Evolutionary conservation across 1,139 yeast species (phyloP), one percentile per base, ranked within the genome.

Genomic region (Yamadazyma aaseri): DNA sequence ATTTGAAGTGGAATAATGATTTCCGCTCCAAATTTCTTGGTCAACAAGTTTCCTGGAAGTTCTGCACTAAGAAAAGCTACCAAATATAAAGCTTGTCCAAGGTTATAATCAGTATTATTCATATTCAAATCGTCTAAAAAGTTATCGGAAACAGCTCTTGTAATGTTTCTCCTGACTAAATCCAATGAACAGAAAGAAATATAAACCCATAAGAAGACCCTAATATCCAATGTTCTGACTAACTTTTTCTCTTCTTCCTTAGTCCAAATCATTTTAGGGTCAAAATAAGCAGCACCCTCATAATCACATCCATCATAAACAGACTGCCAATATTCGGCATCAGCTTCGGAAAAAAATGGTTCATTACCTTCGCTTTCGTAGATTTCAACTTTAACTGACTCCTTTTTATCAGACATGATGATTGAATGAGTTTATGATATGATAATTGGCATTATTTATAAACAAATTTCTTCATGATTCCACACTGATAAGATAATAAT

Each of bases 231-330:
- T 42, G 66, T 70, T 46, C 68, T 47, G 3, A 63, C 44, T 7
- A 73, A 48, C 24, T 51, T 56, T 14, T 50, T 53, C 44, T 72
- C 78, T 44, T 74, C 78, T 20, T 58, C 57, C 3, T 44, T 35
- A 1, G 66, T 55, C 79, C 80, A 76, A 8, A 56, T 51, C 20
- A 72, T 58, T 1, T 59, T 58, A 0, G 76, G 71, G 45, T 75
- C 79, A 40, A 71, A 70, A 3, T 60, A 59, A 21, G 55, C 52
- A 9, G 66, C 55, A 33, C 73, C 66, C 43, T 75, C 80, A 40
- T 73, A 75, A 20, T 60, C 25, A 10, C 68, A 53, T 1, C 52
- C 45, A 17, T 72, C 73, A 44, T 73, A 72, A 6, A 70, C 28
- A 1, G 57, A 42, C 5, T 53, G 42, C 49, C 71, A 76, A 47